Conservation (phyloP, 2,329 filamentous ascomycete genomes). For the Ascocoryne sarcoides region DNA sequence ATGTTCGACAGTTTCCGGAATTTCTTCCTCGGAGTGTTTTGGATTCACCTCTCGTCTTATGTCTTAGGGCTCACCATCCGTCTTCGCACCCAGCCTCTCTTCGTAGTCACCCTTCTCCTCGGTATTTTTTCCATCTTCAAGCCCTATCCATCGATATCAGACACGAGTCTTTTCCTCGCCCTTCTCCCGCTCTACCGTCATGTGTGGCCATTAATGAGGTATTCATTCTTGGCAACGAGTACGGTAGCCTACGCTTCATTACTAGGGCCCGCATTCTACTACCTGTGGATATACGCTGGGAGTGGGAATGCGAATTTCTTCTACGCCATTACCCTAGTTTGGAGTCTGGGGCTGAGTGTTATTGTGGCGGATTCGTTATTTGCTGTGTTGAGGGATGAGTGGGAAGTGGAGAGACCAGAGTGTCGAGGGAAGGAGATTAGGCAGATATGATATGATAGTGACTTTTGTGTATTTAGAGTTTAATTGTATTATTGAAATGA, state of each 20-base stretch:
- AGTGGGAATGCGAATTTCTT: slow-evolving; percentile 99
- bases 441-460: slow-evolving; percentile 27
- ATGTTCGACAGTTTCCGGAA: slow-evolving; percentile 98
- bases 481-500: too few relatives aligned
- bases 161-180: slow-evolving; percentile 78
- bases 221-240: slow-evolving; percentile 78
- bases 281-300: slow-evolving; percentile 96
- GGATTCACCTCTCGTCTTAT: slow-evolving; percentile 88
- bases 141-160: slow-evolving; percentile 88
- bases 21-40: slow-evolving; percentile 97
- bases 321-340: slow-evolving; percentile 97
- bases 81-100: slow-evolving; percentile 76
- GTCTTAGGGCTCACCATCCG: slow-evolving; percentile 78
- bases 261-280: slow-evolving; percentile 88
- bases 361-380: slow-evolving; percentile 83
- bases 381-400: slow-evolving; percentile 82
- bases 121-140: slow-evolving; percentile 95
- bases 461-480: too few relatives aligned
- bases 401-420: slow-evolving; percentile 86
- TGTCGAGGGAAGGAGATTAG: slow-evolving; percentile 75
- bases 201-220: slow-evolving; percentile 85
- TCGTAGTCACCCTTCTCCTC: slow-evolving; percentile 72
- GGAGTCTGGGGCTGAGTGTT: slow-evolving; percentile 83
- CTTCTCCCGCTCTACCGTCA: slow-evolving; percentile 83
- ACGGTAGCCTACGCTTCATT: slow-evolving; percentile 81